Evolutionary conservation across 1,139 yeast genomes (phyloP), one percentile per base, ranked within the genome.

Genomic region (Blastobotrys malaysiensis): DNA sequence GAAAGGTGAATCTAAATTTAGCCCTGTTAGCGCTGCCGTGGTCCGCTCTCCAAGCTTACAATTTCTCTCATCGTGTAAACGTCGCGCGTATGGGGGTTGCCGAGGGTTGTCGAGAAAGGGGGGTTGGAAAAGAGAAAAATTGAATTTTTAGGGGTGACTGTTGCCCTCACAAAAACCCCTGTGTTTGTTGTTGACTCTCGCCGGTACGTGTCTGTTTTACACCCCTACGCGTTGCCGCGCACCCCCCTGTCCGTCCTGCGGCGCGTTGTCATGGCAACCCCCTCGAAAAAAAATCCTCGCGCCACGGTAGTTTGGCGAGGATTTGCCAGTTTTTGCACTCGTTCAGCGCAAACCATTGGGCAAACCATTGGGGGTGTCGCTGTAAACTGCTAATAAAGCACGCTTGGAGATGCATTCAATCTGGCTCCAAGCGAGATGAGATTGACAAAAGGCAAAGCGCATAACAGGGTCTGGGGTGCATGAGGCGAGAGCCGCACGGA

Each of bases 1-100:
- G 97, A 91, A 74, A 91, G 81, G 76, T 91, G 98, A 74, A 91
- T 88, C 93, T 86, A 53, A 19, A 21, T 11, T 18, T 21, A 21
- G 5, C 13, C 20, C 13, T 19, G 43, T 45, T 45, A 27, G 45
- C 43, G n/a, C n/a, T n/a, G n/a, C 26, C 45, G 49, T n/a, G 13
- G 13, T 13, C 16, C 9, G 5, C 24, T 47, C 16, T 2, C 9
- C 18, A 18, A 11, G 19, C 54, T 24, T 61, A 63, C 66, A 54
- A 63, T 63, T 55, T 63, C 66, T 61, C 65, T 62, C 66, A 63
- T 63, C 19, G 48, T 51, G 13, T 19, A 2, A 7, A 7, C 39
- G 39, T 31, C 39, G 39, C 7, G 39, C 11, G 39, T 22, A 22
- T 22, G 26, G 26, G 43, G 16, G 26, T 48, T 36, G 49, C 21